Evolutionary conservation across 768 basidiomycete species (phyloP), one percentile per base, ranked within the genome.

Genomic region (Naganishia friedmannii): DNA sequence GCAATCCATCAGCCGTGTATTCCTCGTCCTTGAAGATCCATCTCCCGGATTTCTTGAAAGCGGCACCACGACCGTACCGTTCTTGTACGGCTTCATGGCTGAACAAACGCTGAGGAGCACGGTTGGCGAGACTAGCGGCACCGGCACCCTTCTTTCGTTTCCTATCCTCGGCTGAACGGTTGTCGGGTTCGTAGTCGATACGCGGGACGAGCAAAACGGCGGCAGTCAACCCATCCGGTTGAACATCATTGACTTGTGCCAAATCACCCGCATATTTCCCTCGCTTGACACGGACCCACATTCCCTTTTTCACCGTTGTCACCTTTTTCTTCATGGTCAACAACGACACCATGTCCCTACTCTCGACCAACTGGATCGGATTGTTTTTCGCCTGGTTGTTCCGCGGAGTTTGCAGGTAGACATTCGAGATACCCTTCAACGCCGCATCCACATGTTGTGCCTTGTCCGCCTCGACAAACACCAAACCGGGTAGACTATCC

Each of bases 321-420:
- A 93, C 92, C 78, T 93, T 90, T 83, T 94, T 94, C 84, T 94
- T 97, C 77, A 96, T 96, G 78, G 92, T 91, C 74, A 98, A 85
- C 45, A 98, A 83, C 70, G 91, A 92, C 21, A 96, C 92, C 94
- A 98, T 98, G 83, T 99, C 96, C 58, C 69, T 46, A 32, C 63
- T 82, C 79, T 67, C 73, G 68, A 48, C 71, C 63, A 48, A 72
- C 76, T 94, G 91, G 70, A 97, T 93, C 23, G 67, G 48, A 46
- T 63, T 71, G 63, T 58, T 70, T 45, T 66, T 54, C 7, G 66
- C 70, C 45, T 70, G 69, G 75, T 86, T 88, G 39, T 45, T 63
- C 15, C 60, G 60, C 42, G 60, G 60, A 2, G 60, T 63, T 15
- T 39, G 42, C 32, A 88, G 86, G 80, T 93, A 99, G 66, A 98